Evolutionary conservation across 2,329 filamentous ascomycete species (phyloP), one percentile per base, ranked within the genome.

Genomic region (Hymenoscyphus scutula): DNA sequence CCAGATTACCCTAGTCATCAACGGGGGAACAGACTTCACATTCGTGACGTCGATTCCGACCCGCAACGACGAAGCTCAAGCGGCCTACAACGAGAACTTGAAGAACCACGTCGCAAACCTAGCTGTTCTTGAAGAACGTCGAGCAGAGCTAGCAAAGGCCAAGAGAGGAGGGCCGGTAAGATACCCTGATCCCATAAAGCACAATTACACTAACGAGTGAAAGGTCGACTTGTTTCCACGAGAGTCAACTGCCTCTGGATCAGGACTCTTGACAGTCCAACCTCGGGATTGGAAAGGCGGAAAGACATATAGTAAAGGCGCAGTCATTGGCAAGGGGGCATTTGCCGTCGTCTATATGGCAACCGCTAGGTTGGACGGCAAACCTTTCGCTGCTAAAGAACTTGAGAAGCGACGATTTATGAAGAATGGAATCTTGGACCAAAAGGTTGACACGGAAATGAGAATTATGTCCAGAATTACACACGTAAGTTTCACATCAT

Each of bases 391-490:
- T 4, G 93, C 92, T 15, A 99, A 99, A 75, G 92, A 98, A 76
- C 84, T 99, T 3, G 92, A 97, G 76, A 98, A 97, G 78, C 86
- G 90, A 59, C 87, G 88, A 19, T 96, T 97, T 73, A 91, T 97
- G 80, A 97, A 96, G 78, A 95, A 97, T 70, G 93, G 92, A 2
- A 82, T 93, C 23, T 77, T 97, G 25, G 92, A 97, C 71, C 89
- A 92, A 68, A 97, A 96, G 75, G 89, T 98, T 15, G 91, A 97
- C 73, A 97, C 96, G 70, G 95, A 99, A 77, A 94, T 99, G 89
- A 90, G 87, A 68, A 98, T 99, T 70, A 98, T 99, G 92, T 87
- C 89, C 71, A 84, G 82, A 60, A 84, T 98, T 58, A 81, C 88
- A 60, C 95, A 99, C 79, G 90, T 92, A 79, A 82, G 89, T 76